Evolutionary conservation across 2,329 filamentous ascomycete genomes (phyloP).

Genomic region (Ophiocordyceps unilateralis): DNA sequence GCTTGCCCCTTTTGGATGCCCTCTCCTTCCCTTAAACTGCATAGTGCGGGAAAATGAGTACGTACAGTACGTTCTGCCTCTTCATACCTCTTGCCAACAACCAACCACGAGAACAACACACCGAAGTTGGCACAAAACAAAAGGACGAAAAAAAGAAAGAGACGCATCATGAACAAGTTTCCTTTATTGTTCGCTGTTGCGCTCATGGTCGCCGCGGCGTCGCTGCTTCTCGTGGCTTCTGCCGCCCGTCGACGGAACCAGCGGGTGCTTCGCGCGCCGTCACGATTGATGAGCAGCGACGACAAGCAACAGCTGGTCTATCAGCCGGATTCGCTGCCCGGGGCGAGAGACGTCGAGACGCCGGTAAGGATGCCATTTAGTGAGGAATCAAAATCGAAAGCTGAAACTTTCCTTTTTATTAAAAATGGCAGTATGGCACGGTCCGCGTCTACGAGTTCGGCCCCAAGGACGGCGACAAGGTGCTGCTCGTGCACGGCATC

Average conservation of each 20-base stretch:
- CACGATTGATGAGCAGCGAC: background rate
- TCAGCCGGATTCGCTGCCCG: constrained; percentile 43
- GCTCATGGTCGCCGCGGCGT: background rate
- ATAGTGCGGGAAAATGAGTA: no score
- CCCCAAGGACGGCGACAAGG: constrained; percentile 52
- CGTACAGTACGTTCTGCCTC: no score
- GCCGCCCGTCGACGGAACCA: background rate
- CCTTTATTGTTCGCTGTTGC: background rate
- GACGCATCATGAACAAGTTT: background rate
- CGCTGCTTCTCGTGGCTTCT: background rate
- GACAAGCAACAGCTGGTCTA: constrained; percentile 1
- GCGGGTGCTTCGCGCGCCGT: background rate
- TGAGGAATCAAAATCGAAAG: no score
- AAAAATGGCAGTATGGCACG: constrained; percentile 40
- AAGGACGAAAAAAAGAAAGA: no score
- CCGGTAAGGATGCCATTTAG: constrained; percentile 37
- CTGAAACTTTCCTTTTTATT: background rate
- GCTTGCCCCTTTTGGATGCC: no score
- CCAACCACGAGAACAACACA: no score
- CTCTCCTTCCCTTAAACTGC: no score
- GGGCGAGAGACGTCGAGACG: constrained; percentile 54
- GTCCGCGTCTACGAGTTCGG: constrained; percentile 75
- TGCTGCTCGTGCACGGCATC: constrained; percentile 69
- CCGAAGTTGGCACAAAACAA: no score
- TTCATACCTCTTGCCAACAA: no score